Conservation (phyloP, 2,329 filamentous ascomycete species). For the Cercospora beticola region DNA sequence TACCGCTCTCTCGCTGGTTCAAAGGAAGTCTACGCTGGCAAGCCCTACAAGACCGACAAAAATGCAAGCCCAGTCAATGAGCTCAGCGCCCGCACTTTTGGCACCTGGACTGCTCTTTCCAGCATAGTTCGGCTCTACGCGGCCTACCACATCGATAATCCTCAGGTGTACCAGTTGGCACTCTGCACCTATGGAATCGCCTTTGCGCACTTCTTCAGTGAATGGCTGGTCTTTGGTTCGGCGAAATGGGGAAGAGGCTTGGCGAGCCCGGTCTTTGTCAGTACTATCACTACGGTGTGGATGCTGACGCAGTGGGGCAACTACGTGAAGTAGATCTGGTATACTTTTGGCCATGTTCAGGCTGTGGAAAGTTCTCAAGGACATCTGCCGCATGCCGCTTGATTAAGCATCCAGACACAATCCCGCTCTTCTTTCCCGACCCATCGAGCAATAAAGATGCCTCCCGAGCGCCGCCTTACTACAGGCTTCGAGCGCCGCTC, state of each 20-base stretch:
- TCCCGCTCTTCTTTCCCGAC: background rate
- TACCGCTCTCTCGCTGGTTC: constrained; percentile 79
- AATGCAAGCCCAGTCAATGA: constrained; percentile 60
- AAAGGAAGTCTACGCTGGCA: constrained; percentile 78
- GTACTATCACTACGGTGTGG: constrained; percentile 58
- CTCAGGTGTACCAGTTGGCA: constrained; percentile 73
- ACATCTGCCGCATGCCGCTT: background rate
- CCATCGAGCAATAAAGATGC: background rate
- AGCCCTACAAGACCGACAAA: constrained; percentile 41
- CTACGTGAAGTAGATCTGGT: constrained; percentile 26
- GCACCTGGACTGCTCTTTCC: constrained; percentile 81
- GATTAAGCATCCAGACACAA: background rate
- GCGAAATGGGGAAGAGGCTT: constrained; percentile 64
- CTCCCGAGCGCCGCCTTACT: background rate
- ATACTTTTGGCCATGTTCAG: background rate
- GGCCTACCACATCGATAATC: constrained; percentile 74
- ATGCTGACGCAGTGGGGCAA: constrained; percentile 62
- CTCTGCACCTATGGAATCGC: constrained; percentile 81
- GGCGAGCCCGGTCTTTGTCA: constrained; percentile 59
- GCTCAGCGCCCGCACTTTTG: constrained; percentile 76
- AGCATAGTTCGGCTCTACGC: constrained; percentile 77
- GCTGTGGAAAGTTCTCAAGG: background rate
- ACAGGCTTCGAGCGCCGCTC: background rate
- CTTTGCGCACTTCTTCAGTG: constrained; percentile 72
- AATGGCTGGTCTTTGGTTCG: constrained; percentile 77